These are phyloP conservation scores for Trifolium pratense DNA, from an alignment of 306 rosid genomes.

Conservation along the genomic window DNA sequence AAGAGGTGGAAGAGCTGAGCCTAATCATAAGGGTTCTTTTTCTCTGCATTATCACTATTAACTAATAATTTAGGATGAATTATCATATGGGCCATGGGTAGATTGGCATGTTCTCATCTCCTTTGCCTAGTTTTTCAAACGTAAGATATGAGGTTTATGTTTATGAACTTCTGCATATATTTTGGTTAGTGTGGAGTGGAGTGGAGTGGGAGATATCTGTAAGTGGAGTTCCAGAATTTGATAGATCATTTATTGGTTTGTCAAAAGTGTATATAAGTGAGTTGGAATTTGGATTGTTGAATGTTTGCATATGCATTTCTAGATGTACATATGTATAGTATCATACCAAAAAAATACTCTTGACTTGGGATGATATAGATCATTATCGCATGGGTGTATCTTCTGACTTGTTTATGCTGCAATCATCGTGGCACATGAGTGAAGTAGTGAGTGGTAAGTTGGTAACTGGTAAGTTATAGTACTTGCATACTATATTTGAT, in stretches of 20 bases:
- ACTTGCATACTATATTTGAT: background rate
- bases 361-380: constrained; percentile 43
- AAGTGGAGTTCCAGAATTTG: constrained; percentile 36
- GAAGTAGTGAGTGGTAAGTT: background rate
- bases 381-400: constrained; percentile 56
- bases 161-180: constrained; percentile 17
- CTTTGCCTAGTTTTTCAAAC: constrained; percentile 42
- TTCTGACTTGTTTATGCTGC: constrained; percentile 26
- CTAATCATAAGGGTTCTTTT: constrained; percentile 59
- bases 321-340: background rate
- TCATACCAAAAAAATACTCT: constrained; percentile 42
- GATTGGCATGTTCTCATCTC: constrained; percentile 46
- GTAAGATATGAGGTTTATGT: constrained; percentile 41
- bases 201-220: constrained; percentile 8
- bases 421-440: constrained; percentile 17
- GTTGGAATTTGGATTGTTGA: constrained; percentile 43
- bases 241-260: constrained; percentile 40
- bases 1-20: constrained; percentile 59
- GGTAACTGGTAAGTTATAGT: background rate
- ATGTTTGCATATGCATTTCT: constrained; percentile 42
- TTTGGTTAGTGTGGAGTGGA: constrained; percentile 30
- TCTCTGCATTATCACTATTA: constrained; percentile 41
- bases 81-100: constrained; percentile 58
- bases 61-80: constrained; percentile 45
- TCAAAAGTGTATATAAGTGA: constrained; percentile 40